Base-by-base conservation (phyloP, 768 basidiomycete species). In the Saitozyma podzolica region DNA sequence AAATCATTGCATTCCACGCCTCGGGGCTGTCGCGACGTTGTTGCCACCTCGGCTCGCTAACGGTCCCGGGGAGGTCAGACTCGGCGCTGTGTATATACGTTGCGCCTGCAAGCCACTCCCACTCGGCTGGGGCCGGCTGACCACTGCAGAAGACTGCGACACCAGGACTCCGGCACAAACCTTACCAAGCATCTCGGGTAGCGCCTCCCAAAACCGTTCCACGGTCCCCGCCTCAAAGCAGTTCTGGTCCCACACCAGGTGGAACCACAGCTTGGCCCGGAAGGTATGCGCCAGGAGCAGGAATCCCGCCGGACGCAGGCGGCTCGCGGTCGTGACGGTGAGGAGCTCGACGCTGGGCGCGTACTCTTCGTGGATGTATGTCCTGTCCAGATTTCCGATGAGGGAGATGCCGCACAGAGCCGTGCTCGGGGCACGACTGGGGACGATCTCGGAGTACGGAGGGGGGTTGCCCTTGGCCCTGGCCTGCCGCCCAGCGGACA, bases 361-460 rank as follows among this genome's bases (percentile, higher is more conserved):
- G 78, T 84, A 90, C 4, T 78, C 65, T 9, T 82, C 79, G 72
- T 90, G 89, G 65, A 86, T 85, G 80, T 91, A 92, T 14, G 86
- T 88, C 6, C 84, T 87, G 73, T 91, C 89, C 56, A 91, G 81
- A 73, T 90, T 90, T 2, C 90, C 90, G 13, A 91, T 82, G 58
- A 92, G 82, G 7, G 90, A 91, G 50, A 91, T 79, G 0, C 90
- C 90, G 55, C 91, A 83, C 54, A 91, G 82, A 58, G 58, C 58
- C 19, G 3, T 10, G 17, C 58, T 53, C 9, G 58, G 58, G 11
- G 50, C 40, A 10, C 11, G 3, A 13, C 17, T 84, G 16, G 78
- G 78, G 1, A 81, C 79, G 69, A 87, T 89, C 74, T 29, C 29
- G 90, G 89, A 13, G 76, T 79, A 74, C 89, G 89, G 9, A 17